Conservation (phyloP, 768 basidiomycete genomes). For the Galerina marginata region DNA sequence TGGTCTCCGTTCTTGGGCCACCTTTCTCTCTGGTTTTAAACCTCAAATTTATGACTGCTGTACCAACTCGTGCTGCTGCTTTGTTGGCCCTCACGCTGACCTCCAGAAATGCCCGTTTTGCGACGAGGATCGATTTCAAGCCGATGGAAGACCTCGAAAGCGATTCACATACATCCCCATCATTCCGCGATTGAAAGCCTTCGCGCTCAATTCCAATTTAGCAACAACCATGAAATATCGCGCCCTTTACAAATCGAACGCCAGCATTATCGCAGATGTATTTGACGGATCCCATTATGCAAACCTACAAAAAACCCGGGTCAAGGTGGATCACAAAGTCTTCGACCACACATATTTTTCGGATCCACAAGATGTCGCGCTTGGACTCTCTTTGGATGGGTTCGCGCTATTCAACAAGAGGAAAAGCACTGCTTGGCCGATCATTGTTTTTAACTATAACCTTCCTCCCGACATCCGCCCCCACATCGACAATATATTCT, state of each 20-base stretch:
- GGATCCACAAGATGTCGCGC: slow-evolving; percentile 42
- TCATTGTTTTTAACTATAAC: slow-evolving; percentile 35
- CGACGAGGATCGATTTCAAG: slow-evolving; percentile 16
- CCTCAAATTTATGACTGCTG: slow-evolving; percentile 46
- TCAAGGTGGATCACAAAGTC: slow-evolving; percentile 24
- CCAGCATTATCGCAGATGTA: slow-evolving; percentile 33
- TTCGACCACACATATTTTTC: slow-evolving; percentile 38
- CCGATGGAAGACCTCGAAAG: slow-evolving; percentile 18
- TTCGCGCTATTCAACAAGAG: slow-evolving; percentile 41
- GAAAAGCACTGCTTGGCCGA: slow-evolving; percentile 41
- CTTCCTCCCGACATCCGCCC: slow-evolving; percentile 37
- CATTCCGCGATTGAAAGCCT: slow-evolving; percentile 26
- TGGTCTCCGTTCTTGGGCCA: no score
- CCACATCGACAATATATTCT: slow-evolving; percentile 39
- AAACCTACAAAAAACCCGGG: slow-evolving; percentile 20
- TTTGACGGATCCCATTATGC: slow-evolving; percentile 40
- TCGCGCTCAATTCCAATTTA: slow-evolving; percentile 22
- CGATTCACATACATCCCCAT: slow-evolving; percentile 42
- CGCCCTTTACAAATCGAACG: slow-evolving; percentile 20
- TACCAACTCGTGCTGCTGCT: no score
- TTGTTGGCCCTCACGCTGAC: slow-evolving; percentile 34
- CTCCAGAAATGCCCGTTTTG: slow-evolving; percentile 39
- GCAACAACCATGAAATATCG: slow-evolving; percentile 30
- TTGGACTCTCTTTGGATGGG: slow-evolving; percentile 47
- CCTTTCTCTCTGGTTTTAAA: slow-evolving; percentile 38